Evolutionary conservation across 805 yeast species (phyloP), one percentile per base, ranked within the genome.

Genomic region (Yarrowia sp.): DNA sequence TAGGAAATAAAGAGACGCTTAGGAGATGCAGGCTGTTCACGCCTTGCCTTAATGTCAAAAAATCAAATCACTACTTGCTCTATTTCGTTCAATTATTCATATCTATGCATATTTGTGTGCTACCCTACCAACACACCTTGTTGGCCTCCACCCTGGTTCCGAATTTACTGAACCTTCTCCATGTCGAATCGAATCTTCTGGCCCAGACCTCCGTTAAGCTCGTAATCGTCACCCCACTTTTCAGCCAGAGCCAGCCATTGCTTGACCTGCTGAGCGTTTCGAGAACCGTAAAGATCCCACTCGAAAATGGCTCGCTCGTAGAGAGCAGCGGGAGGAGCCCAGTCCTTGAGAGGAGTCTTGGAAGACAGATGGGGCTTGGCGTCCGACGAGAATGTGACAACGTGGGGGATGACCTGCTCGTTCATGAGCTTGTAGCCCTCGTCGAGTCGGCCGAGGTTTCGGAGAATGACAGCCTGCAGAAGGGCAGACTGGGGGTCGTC

Each of bases 281-380:
- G 74, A 61, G 78, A 69, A 8, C 87, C 87, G 4, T 76, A 66
- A 47, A 77, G 66, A 65, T 81, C 78, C 97, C 97, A 93, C 53
- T 83, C 82, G 70, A 88, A 88, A 66, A 90, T 79, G 0, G 94
- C 91, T 65, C 86, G 81, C 72, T 92, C 97, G 71, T 91, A 90
- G 13, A 91, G 72, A 0, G 93, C 89, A 0, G 93, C 84, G 8
- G 97, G 96, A 65, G 90, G 90, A 22, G 88, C 76, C 88, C 96
- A 92, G 39, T 97, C 97, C 68, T 90, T 84, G 69, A 77, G 84
- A 66, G 68, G 67, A 58, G 82, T 78, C 63, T 75, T 70, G 65
- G 74, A 71, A n/a, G 58, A 51, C 38, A 55, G 27, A 9, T 66
- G 66, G 3, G 72, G 71, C 61, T 68, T 71, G 5, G 74, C 65